A percentile compares a stretch with the other conserved stretches of the same genome.
These are phyloP conservation scores for Ramalina intermedia DNA, from an alignment of 495 filamentous ascomycete genomes.

Conservation along the genomic window DNA sequence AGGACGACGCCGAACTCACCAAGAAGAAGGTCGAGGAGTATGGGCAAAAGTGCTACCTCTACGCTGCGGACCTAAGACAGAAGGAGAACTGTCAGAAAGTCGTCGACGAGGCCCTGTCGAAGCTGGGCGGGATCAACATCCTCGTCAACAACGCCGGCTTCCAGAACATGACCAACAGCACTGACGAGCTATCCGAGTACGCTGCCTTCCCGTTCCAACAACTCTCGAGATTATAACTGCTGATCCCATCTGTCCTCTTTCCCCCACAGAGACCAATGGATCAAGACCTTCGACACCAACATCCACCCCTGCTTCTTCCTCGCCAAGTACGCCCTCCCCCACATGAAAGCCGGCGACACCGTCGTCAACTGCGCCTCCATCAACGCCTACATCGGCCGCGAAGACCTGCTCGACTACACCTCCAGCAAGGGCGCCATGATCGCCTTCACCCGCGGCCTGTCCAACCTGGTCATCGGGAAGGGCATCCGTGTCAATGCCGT, in stretches of 20 bases:
- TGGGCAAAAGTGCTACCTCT: constrained; percentile 45
- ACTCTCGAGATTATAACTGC: not conserved
- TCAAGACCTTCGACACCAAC: constrained; percentile 59
- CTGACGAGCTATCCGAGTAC: constrained; percentile 57
- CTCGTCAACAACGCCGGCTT: constrained; percentile 70
- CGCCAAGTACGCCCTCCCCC: constrained; percentile 61
- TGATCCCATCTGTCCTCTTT: not conserved
- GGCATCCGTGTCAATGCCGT: constrained; percentile 75
- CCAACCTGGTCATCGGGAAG: constrained; percentile 55
- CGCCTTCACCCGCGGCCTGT: constrained; percentile 64
- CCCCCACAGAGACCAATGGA: constrained; percentile 70
- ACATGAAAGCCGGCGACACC: constrained; percentile 59
- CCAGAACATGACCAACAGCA: constrained; percentile 61
- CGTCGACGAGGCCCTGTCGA: constrained; percentile 46
- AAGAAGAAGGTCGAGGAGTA: constrained; percentile 50
- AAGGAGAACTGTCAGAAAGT: constrained; percentile 55
- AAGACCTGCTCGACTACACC: constrained; percentile 76
- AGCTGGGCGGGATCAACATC: constrained; percentile 59
- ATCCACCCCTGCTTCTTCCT: constrained; percentile 65
- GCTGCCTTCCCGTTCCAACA: constrained; percentile 12
- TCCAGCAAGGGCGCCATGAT: constrained; percentile 73
- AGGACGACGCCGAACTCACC: constrained; percentile 63
- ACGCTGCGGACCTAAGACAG: constrained; percentile 46
- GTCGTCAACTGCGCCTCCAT: constrained; percentile 78
- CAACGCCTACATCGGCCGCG: constrained; percentile 71